Conservation (phyloP, 495 filamentous ascomycete species). For the Coniosporium apollinis region DNA sequence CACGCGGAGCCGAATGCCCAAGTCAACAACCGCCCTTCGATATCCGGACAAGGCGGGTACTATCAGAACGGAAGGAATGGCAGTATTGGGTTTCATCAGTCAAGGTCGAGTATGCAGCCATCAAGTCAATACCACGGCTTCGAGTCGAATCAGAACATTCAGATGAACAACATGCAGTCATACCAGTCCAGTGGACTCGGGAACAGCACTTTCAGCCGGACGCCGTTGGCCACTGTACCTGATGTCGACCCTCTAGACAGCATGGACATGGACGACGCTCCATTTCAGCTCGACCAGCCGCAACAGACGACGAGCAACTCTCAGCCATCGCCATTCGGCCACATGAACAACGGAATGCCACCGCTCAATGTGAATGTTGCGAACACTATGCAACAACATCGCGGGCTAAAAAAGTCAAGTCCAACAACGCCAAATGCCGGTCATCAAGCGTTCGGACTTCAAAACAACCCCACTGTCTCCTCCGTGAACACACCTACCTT, state of each 20-base stretch:
- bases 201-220: not conserved
- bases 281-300: conserved; percentile 30
- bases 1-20: conserved; percentile 51
- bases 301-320: conserved; percentile 25
- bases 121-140: not conserved
- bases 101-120: too few species aligned
- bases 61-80: conserved; percentile 30
- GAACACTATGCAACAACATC: conserved; percentile 42
- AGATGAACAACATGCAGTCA: not conserved
- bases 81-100: too few species aligned
- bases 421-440: conserved; percentile 67
- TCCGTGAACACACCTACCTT: conserved; percentile 92
- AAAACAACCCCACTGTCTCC: conserved; percentile 94
- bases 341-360: conserved; percentile 40
- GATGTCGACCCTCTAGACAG: conserved; percentile 69
- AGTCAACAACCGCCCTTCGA: conserved; percentile 35
- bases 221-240: not conserved
- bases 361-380: conserved; percentile 59
- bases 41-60: conserved; percentile 30
- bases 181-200: not conserved
- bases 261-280: conserved; percentile 90
- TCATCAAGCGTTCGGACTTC: conserved; percentile 46
- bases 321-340: conserved; percentile 40
- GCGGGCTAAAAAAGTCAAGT: conserved; percentile 68
- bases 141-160: not conserved